Percentiles rank a stretch among this genome's conserved stretches.
Conservation (phyloP, 2,329 filamentous ascomycete genomes). For the Fusarium liriodendri region DNA sequence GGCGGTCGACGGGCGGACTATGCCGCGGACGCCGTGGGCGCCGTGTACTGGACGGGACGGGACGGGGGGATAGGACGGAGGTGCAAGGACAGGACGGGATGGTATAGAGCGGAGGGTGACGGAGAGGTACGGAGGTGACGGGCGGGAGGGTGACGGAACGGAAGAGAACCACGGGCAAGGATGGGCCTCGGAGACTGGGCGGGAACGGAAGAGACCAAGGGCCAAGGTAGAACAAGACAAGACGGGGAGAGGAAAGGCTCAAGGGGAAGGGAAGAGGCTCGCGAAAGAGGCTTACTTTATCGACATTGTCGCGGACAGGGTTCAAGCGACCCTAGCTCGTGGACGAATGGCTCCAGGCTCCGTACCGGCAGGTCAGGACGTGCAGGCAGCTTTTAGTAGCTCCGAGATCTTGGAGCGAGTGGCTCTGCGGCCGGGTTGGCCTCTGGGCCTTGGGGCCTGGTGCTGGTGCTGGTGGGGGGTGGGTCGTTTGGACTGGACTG, state of each 20-base stretch:
- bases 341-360: constrained; percentile 46
- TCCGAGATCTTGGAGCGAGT: constrained; percentile 47
- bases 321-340: constrained; percentile 50
- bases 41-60: not conserved
- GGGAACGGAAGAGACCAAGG: constrained; percentile 22
- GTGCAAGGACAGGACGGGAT: constrained; percentile 25
- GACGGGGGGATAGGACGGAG: constrained; percentile 19
- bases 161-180: constrained; percentile 7
- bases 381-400: constrained; percentile 46
- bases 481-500: constrained; percentile 41
- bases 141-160: constrained; percentile 22
- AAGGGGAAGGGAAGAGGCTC: constrained; percentile 41
- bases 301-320: constrained; percentile 59
- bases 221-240: constrained; percentile 35
- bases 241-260: constrained; percentile 36
- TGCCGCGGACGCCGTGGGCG: constrained; percentile 34
- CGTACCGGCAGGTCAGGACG: constrained; percentile 46
- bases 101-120: constrained; percentile 23
- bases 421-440: constrained; percentile 40
- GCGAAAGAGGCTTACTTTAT: constrained; percentile 62
- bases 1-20: constrained; percentile 43
- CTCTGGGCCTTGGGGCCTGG: constrained; percentile 39
- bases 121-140: constrained; percentile 24
- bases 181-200: constrained; percentile 19
- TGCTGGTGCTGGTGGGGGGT: constrained; percentile 33